These are phyloP conservation scores for Diutina rugosa DNA, from an alignment of 1,139 yeast species.

Conservation along the genomic window DNA sequence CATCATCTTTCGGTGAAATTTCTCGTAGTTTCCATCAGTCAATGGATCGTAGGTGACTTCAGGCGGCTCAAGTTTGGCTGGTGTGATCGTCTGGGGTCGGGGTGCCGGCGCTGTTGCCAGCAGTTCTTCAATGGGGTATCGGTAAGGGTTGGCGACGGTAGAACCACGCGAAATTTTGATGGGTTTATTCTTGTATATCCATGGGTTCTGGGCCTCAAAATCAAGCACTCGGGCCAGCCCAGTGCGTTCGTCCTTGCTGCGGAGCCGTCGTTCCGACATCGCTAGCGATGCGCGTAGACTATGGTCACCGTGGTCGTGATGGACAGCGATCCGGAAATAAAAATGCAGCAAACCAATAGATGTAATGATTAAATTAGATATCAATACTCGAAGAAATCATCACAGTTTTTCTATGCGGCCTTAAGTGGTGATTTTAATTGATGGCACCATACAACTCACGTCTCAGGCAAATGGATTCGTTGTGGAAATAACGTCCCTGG, in stretches of 20 bases:
- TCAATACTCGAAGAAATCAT: too few species aligned
- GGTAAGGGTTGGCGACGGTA: not conserved
- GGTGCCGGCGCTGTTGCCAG: not conserved
- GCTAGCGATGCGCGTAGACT: not conserved
- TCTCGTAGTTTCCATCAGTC: not conserved
- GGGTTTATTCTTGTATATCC: not conserved
- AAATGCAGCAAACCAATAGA: too few species aligned
- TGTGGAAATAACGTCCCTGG: too few species aligned
- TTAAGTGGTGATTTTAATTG: too few species aligned
- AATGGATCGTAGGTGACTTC: not conserved
- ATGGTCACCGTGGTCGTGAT: not conserved
- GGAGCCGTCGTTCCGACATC: conserved; percentile 1
- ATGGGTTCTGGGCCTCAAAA: not conserved
- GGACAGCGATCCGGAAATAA: too few species aligned
- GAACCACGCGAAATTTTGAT: not conserved
- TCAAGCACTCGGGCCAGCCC: not conserved
- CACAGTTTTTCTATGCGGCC: too few species aligned
- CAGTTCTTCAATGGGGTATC: not conserved
- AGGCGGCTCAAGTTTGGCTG: not conserved
- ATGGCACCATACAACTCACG: too few species aligned
- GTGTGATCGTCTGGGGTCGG: not conserved
- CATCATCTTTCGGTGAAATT: not conserved
- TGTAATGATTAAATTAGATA: not conserved
- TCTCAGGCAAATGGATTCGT: too few species aligned
- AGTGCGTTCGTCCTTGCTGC: not conserved